phyloP scores from a whole-genome alignment of 257 asterid genomes.

The Penstemon barbatus region DNA sequence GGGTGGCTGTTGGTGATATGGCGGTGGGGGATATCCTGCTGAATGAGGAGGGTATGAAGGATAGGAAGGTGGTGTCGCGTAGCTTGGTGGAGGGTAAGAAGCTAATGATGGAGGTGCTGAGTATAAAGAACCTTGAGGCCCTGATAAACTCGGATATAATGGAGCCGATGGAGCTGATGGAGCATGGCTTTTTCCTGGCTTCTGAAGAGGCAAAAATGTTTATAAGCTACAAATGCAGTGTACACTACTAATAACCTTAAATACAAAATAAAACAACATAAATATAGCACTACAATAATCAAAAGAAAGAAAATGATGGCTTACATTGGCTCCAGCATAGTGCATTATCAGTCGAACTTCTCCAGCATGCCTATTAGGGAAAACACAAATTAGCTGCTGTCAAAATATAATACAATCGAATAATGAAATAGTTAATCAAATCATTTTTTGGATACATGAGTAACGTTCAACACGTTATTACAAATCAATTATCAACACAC shows the following conservation, averaged over 20 bases:
- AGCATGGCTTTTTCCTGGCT: conserved; percentile 36
- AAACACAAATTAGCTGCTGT: conserved; percentile 20
- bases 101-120: conserved; percentile 40
- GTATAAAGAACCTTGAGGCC: conserved; percentile 35
- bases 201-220: conserved; percentile 33
- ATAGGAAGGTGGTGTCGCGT: conserved; percentile 36
- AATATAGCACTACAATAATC: neutral
- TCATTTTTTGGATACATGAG: neutral
- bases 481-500: neutral
- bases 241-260: neutral
- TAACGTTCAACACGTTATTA: neutral
- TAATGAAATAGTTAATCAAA: neutral
- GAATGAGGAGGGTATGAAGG: conserved; percentile 42
- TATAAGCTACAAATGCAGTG: conserved; percentile 3
- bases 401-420: neutral
- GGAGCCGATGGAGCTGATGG: conserved; percentile 47
- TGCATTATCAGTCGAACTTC: conserved; percentile 87
- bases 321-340: conserved; percentile 68
- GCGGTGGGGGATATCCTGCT: conserved; percentile 47
- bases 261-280: neutral
- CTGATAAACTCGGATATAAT: conserved; percentile 24
- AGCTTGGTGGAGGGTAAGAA: conserved; percentile 39
- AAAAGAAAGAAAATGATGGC: conserved; percentile 23
- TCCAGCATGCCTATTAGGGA: conserved; percentile 72
- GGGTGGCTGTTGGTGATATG: conserved; percentile 31